These are phyloP conservation scores for Kwoniella heveanensis DNA, from an alignment of 768 basidiomycete genomes.

Conservation along the genomic window DNA sequence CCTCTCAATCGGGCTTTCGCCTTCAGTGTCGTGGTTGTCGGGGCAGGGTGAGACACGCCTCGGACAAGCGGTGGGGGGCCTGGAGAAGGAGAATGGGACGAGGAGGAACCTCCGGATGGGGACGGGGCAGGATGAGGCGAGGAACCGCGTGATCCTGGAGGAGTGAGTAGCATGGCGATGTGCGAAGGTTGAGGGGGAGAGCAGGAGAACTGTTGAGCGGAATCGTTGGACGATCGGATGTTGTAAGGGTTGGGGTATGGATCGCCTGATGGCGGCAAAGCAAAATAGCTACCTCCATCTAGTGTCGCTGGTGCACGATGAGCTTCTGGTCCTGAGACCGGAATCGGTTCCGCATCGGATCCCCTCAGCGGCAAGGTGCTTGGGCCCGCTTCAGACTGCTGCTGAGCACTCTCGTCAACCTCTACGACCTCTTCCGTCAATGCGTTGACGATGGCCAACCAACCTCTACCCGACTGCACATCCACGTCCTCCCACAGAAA, in stretches of 20 bases:
- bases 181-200: conserved; percentile 41
- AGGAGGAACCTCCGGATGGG: neutral
- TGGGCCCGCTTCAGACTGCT: conserved; percentile 15
- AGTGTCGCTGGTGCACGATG: conserved; percentile 15
- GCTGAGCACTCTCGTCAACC: conserved; percentile 9
- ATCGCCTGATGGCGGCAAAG: conserved; percentile 11
- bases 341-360: conserved; percentile 1
- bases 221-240: neutral
- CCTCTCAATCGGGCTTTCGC: conserved; percentile 27
- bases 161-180: conserved; percentile 40
- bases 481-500: conserved; percentile 55
- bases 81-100: conserved; percentile 1
- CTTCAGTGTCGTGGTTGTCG: conserved; percentile 5
- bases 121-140: conserved; percentile 25
- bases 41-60: conserved; percentile 11
- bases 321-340: conserved; percentile 20
- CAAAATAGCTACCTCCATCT: conserved; percentile 1
- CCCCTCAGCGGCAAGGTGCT: conserved; percentile 4
- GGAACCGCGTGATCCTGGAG: conserved; percentile 35
- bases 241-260: conserved; percentile 13
- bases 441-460: conserved; percentile 54
- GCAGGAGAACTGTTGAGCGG: conserved; percentile 19
- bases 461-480: conserved; percentile 49
- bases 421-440: conserved; percentile 52
- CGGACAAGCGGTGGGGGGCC: conserved; percentile 7